Base-by-base conservation (phyloP, 805 yeast genomes). In the Lachancea quebecensis region DNA sequence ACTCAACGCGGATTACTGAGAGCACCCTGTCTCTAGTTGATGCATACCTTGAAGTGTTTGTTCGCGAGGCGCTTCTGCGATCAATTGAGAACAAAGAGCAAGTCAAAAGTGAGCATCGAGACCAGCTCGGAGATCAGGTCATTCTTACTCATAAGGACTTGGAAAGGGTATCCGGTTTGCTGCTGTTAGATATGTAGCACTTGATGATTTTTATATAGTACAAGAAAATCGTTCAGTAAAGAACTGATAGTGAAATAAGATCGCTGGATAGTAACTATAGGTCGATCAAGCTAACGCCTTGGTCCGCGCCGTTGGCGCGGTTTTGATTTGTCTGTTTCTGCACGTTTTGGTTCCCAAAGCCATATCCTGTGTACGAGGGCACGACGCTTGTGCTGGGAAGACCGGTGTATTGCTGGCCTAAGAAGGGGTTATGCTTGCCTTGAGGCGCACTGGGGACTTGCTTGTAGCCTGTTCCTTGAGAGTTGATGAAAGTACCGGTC, bases 301-400 rank as follows among this genome's bases (percentile, higher is more conserved):
- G 64, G 39, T 59, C 64, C 3, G 63, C 55, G 10, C 45, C 45
- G 34, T 32, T 37, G 2, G 41, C 29, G 11, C 36, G 47, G 21
- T 31, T 29, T 29, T 39, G 57, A 5, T 39, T 34, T 44, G 49
- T 41, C 47, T 46, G 57, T 32, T 47, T 54, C 11, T 41, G 47
- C 21, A 51, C 60, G 28, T 64, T 66, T 50, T 81, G 87, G 55
- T 89, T 90, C 3, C 43, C 43, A 66, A 90, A 90, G 1, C 98
- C 98, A 60, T 80, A 89, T 2, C 98, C 98, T 1, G 98, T 90
- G 58, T 85, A 82, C 2, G 93, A 81, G 5, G 95, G 90, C 41
- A 82, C 79, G 48, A 88, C 75, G 25, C 69, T 73, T 11, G 85
- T 72, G 30, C 81, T 71, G 28, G 85, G 81, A 29, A 82, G 74